These are phyloP conservation scores for Coprinopsis cinerea DNA, from an alignment of 768 basidiomycete genomes.

Conservation along the genomic window DNA sequence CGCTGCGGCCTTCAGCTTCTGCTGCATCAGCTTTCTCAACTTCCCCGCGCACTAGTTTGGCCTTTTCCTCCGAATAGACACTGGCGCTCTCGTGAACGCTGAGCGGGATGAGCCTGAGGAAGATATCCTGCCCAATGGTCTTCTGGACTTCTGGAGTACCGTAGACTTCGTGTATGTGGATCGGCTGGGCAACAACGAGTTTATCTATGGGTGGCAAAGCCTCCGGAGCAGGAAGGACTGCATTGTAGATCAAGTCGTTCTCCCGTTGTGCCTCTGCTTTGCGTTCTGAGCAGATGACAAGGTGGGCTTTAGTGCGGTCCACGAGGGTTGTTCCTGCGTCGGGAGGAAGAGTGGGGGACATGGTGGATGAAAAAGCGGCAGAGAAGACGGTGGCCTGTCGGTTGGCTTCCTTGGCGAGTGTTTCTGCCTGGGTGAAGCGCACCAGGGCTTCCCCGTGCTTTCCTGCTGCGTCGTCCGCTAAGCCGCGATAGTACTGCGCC, in stretches of 20 bases:
- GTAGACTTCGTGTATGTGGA: constrained; percentile 94
- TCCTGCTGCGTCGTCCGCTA: constrained; percentile 66
- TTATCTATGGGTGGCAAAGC: constrained; percentile 81
- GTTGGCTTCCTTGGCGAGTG: constrained; percentile 77
- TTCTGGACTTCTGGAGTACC: constrained; percentile 87
- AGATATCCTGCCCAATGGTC: constrained; percentile 90
- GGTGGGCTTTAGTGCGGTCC: constrained; percentile 81
- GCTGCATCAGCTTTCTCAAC: constrained; percentile 82
- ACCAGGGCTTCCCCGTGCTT: constrained; percentile 87
- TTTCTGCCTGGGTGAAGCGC: constrained; percentile 71
- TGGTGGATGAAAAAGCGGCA: constrained; percentile 61
- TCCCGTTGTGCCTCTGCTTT: constrained; percentile 75
- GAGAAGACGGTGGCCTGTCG: constrained; percentile 64
- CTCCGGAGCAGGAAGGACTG: constrained; percentile 73
- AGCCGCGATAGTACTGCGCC: constrained; percentile 79
- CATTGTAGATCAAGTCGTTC: constrained; percentile 98
- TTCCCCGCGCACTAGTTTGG: constrained; percentile 82
- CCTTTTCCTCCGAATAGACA: constrained; percentile 98
- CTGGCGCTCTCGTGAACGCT: constrained; percentile 95
- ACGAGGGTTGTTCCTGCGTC: constrained; percentile 77
- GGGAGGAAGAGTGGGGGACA: constrained; percentile 78
- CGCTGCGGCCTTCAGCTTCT: constrained; percentile 73
- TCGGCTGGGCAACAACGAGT: constrained; percentile 70
- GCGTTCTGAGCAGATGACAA: constrained; percentile 69
- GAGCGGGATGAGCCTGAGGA: constrained; percentile 80